Percentiles rank a stretch among this genome's conserved stretches.
Evolutionary conservation across 1,284 basidiomycete genomes (phyloP).

Genomic region (Pulveroboletus ridleyi): DNA sequence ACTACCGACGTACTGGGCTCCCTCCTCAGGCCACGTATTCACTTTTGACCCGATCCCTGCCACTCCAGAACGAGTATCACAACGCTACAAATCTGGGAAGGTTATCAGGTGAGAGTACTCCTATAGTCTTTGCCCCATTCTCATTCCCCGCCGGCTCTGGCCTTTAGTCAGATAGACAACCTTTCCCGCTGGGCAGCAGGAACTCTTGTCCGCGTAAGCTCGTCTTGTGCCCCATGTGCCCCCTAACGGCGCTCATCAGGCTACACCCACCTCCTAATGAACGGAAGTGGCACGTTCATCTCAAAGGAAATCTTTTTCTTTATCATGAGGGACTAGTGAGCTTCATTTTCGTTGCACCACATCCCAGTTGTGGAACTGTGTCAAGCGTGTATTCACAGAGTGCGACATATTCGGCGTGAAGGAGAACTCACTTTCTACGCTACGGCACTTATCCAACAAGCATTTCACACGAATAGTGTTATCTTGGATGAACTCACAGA

Average conservation of each 20-base stretch:
- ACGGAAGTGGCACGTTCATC: conserved; percentile 24
- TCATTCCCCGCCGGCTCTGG: no score
- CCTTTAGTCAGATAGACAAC: no score
- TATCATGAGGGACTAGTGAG: conserved; percentile 23
- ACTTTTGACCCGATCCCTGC: no score
- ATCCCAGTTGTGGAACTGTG: conserved; percentile 1
- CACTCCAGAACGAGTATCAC: no score
- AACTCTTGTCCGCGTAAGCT: conserved; percentile 17
- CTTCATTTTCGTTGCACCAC: not conserved
- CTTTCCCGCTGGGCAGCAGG: no score
- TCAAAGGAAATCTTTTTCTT: conserved; percentile 25
- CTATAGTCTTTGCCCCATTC: no score
- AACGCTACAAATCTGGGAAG: no score
- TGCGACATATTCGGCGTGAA: conserved; percentile 9
- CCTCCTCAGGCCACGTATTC: no score
- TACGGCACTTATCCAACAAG: conserved; percentile 14
- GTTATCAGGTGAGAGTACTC: no score
- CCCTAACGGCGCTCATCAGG: conserved; percentile 12
- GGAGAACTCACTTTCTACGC: not conserved
- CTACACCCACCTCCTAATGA: conserved; percentile 4
- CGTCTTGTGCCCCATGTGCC: not conserved
- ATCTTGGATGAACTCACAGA: conserved; percentile 13
- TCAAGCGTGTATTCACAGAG: conserved; percentile 30
- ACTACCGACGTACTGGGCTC: no score
- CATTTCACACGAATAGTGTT: conserved; percentile 4